phyloP scores from a whole-genome alignment of 2,329 filamentous ascomycete species.

The Fusarium multiceps region DNA sequence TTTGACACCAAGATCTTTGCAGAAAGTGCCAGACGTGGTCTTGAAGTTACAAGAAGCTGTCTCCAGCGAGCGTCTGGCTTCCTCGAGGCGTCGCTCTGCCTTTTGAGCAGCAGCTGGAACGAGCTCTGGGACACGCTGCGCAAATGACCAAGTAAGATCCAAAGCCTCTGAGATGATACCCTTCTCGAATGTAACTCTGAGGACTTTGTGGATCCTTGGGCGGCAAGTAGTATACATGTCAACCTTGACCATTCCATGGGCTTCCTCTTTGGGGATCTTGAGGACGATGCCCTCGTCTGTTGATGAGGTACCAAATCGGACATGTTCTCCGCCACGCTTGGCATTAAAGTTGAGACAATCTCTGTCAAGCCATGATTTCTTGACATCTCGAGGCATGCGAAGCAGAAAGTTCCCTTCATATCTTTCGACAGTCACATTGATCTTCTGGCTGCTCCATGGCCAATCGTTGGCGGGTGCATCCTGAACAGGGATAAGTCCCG shows the following conservation, averaged over 20 bases:
- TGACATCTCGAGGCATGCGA: constrained; percentile 60
- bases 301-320: constrained; percentile 62
- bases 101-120: constrained; percentile 55
- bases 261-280: constrained; percentile 64
- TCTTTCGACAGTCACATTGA: constrained; percentile 48
- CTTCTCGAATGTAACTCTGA: constrained; percentile 69
- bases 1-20: constrained; percentile 38
- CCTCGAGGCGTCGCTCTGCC: constrained; percentile 52
- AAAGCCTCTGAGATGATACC: constrained; percentile 58
- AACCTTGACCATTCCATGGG: constrained; percentile 68
- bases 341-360: constrained; percentile 68
- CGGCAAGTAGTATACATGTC: constrained; percentile 68
- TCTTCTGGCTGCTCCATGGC: constrained; percentile 50
- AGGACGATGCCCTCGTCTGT: constrained; percentile 64
- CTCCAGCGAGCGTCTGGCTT: constrained; percentile 49
- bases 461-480: constrained; percentile 49
- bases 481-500: constrained; percentile 48
- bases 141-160: constrained; percentile 58
- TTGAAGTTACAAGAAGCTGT: constrained; percentile 48
- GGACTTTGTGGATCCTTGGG: constrained; percentile 70
- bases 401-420: constrained; percentile 64
- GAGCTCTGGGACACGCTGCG: constrained; percentile 55
- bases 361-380: constrained; percentile 67
- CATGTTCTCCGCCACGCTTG: constrained; percentile 58
- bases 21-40: constrained; percentile 46